These are phyloP conservation scores for Fusarium sp. DNA, from an alignment of 2,329 filamentous ascomycete species.

Conservation along the genomic window DNA sequence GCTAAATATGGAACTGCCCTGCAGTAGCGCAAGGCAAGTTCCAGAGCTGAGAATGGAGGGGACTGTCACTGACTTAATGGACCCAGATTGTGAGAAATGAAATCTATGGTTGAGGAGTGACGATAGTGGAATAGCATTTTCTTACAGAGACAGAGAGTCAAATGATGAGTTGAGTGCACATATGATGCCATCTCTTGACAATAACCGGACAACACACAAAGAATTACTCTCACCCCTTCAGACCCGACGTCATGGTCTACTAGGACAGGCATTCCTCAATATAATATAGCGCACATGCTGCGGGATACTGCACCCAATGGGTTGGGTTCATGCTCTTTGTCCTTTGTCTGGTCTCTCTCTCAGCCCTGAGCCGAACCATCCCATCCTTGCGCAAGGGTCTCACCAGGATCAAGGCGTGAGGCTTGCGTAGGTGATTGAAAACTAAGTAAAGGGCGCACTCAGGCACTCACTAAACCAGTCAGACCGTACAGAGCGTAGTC, in stretches of 20 bases:
- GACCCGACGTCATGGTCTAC: constrained; percentile 34
- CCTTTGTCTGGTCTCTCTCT: constrained; percentile 10
- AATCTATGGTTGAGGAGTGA: constrained; percentile 25
- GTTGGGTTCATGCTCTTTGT: constrained; percentile 31
- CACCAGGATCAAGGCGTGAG: constrained; percentile 18
- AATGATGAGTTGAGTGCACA: background rate
- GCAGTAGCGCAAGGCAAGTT: constrained; percentile 37
- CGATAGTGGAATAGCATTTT: too few relatives aligned
- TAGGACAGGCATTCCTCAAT: constrained; percentile 19
- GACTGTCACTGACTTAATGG: background rate
- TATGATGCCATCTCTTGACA: background rate
- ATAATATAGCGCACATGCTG: constrained; percentile 17
- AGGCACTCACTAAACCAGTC: constrained; percentile 8
- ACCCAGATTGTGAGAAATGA: constrained; percentile 17
- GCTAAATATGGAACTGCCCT: constrained; percentile 44
- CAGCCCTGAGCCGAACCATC: constrained; percentile 15
- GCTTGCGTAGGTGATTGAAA: too few relatives aligned
- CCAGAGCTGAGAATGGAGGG: constrained; percentile 1
- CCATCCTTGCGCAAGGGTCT: constrained; percentile 30
- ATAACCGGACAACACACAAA: background rate
- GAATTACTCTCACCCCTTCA: background rate
- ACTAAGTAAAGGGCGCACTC: background rate
- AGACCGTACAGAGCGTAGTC: background rate
- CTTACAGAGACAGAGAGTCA: background rate
- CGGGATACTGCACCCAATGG: constrained; percentile 33